Evolutionary conservation across 192 early-diverging fungal genomes (phyloP).

Genomic region (Gonapodya prolifera): DNA sequence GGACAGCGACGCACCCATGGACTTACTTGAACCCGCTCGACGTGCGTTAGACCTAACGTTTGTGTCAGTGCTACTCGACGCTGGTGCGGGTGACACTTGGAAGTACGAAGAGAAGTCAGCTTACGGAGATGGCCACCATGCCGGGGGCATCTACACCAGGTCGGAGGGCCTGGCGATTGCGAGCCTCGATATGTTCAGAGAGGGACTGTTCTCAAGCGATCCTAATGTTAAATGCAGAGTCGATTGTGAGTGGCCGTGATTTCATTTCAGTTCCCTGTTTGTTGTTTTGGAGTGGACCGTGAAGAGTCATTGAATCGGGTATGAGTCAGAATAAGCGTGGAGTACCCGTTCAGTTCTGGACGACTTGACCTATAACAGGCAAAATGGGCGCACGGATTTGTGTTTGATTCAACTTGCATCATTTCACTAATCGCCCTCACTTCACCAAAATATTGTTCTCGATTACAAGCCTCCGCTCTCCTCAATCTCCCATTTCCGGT

Average conservation of each 20-base stretch:
- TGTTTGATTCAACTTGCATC: no score
- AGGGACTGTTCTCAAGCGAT: slow-evolving; percentile 60
- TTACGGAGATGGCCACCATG: slow-evolving; percentile 14
- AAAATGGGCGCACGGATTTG: no score
- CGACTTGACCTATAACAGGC: no score
- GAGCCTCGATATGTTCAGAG: slow-evolving; percentile 67
- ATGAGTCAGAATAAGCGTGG: no score
- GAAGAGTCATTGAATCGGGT: slow-evolving; percentile 3
- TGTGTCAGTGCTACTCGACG: slow-evolving; percentile 82
- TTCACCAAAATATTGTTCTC: background rate
- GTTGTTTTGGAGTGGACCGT: slow-evolving; percentile 18
- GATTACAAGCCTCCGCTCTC: slow-evolving; percentile 25
- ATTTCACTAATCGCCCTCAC: slow-evolving; percentile 8
- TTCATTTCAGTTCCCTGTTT: background rate
- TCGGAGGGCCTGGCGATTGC: slow-evolving; percentile 84
- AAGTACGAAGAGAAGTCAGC: slow-evolving; percentile 32
- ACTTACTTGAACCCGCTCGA: slow-evolving; percentile 25
- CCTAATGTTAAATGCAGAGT: slow-evolving; percentile 44
- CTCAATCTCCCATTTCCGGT: slow-evolving; percentile 29
- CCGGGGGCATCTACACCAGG: slow-evolving; percentile 33
- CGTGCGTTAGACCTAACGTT: slow-evolving; percentile 74
- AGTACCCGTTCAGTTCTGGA: no score
- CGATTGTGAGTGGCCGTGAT: slow-evolving; percentile 48
- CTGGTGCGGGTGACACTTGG: slow-evolving; percentile 80
- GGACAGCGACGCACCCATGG: slow-evolving; percentile 12